Conservation (phyloP, 805 yeast species). For the Wickerhamomyces hampshirensis region DNA sequence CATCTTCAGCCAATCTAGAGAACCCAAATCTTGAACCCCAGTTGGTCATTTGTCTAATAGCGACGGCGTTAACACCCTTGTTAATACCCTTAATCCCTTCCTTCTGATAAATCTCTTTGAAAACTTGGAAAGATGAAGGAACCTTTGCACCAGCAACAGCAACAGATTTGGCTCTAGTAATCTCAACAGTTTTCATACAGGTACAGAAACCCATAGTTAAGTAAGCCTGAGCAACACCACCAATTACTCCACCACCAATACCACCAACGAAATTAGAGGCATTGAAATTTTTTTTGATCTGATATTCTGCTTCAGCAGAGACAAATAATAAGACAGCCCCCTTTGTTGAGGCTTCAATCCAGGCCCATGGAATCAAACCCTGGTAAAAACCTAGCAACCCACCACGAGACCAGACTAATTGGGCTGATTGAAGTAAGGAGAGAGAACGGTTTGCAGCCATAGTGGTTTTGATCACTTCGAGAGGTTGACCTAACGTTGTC, state of each 20-base stretch:
- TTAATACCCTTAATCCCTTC: conserved; percentile 95
- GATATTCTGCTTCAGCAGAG: conserved; percentile 87
- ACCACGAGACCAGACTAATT: conserved; percentile 87
- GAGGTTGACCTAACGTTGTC: conserved; percentile 93
- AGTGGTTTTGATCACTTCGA: conserved; percentile 93
- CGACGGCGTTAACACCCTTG: conserved; percentile 97
- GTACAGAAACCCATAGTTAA: conserved; percentile 98
- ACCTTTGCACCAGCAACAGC: conserved; percentile 60
- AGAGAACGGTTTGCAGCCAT: conserved; percentile 94
- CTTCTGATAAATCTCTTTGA: conserved; percentile 71
- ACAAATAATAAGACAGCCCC: conserved; percentile 95
- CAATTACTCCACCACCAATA: conserved; percentile 91
- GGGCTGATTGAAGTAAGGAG: conserved; percentile 59
- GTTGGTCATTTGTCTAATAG: conserved; percentile 97
- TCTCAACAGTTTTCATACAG: conserved; percentile 98
- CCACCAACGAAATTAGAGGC: conserved; percentile 75
- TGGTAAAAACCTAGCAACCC: conserved; percentile 92
- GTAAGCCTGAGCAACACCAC: conserved; percentile 96
- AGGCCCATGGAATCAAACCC: conserved; percentile 98
- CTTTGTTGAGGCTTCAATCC: conserved; percentile 99
- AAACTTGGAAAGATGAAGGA: conserved; percentile 78
- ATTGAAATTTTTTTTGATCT: conserved; percentile 58
- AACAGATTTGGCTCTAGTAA: conserved; percentile 82
- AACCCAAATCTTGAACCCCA: conserved; percentile 99
- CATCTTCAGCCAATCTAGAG: conserved; percentile 85